phyloP scores from a whole-genome alignment of 495 filamentous ascomycete genomes.

The Neurospora tetrasperma region DNA sequence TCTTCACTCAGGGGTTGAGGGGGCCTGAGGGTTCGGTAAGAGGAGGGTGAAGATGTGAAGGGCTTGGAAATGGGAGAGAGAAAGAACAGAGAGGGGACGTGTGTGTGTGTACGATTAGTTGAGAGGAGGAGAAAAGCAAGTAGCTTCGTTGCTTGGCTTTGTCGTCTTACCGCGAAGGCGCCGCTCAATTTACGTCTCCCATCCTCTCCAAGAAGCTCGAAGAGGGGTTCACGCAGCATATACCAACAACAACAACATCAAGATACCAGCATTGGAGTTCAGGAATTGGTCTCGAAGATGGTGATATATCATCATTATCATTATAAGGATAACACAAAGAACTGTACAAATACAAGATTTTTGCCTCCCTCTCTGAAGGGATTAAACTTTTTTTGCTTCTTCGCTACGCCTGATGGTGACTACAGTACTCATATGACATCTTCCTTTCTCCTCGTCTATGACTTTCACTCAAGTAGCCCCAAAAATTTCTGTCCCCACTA shows the following conservation, averaged over 20 bases:
- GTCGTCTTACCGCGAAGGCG: background rate
- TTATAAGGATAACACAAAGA: background rate
- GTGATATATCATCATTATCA: background rate
- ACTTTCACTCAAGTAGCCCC: background rate
- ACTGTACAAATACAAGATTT: background rate
- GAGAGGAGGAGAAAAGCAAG: background rate
- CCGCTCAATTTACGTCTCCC: background rate
- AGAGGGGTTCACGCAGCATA: background rate
- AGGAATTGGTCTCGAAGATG: background rate
- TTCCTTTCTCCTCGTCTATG: background rate
- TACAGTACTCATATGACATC: background rate
- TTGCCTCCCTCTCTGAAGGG: background rate
- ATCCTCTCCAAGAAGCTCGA: background rate
- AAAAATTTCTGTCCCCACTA: background rate
- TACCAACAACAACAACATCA: background rate
- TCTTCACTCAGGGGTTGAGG: too few relatives aligned
- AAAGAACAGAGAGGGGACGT: background rate
- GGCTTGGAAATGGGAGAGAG: too few relatives aligned
- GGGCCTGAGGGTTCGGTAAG: too few relatives aligned
- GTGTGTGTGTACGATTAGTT: background rate
- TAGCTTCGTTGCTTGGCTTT: background rate
- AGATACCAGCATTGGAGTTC: background rate
- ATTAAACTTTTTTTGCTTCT: background rate
- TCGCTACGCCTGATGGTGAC: background rate
- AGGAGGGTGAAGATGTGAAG: too few relatives aligned